These are phyloP conservation scores for Rhododendron vialii DNA, from an alignment of 148 eudicot species.

Conservation along the genomic window DNA sequence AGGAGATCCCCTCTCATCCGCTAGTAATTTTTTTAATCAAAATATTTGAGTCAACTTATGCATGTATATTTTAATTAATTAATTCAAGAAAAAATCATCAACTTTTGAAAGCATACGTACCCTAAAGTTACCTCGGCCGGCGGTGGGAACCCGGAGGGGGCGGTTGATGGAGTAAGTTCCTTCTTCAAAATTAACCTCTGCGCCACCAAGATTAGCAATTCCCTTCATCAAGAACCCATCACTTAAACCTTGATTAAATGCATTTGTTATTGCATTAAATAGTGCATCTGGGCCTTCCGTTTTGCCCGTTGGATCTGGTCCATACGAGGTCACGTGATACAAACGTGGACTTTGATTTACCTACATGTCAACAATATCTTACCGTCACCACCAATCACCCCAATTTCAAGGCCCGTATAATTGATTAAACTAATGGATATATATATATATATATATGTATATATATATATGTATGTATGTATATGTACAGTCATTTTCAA, in stretches of 20 bases:
- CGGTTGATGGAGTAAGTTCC: slow-evolving; percentile 66
- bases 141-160: slow-evolving; percentile 48
- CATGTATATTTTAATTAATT: too few relatives aligned
- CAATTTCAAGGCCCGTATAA: background rate
- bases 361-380: slow-evolving; percentile 5
- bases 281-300: slow-evolving; percentile 64
- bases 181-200: slow-evolving; percentile 58
- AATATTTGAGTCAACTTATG: too few relatives aligned
- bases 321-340: slow-evolving; percentile 62
- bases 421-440: too few relatives aligned
- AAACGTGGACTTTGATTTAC: slow-evolving; percentile 14
- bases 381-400: background rate
- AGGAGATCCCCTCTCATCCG: too few relatives aligned
- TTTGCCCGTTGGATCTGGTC: slow-evolving; percentile 80
- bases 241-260: slow-evolving; percentile 22
- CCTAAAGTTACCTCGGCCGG: slow-evolving; percentile 61
- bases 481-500: too few relatives aligned
- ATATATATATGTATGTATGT: too few relatives aligned
- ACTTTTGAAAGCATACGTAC: slow-evolving; percentile 24
- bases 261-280: slow-evolving; percentile 51
- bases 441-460: too few relatives aligned
- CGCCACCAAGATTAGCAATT: slow-evolving; percentile 69
- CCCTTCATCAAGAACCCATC: slow-evolving; percentile 43
- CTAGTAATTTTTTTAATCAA: too few relatives aligned
- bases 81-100: too few relatives aligned